These are phyloP conservation scores for Pyricularia pennisetigena DNA, from an alignment of 2,329 filamentous ascomycete genomes.

Conservation along the genomic window DNA sequence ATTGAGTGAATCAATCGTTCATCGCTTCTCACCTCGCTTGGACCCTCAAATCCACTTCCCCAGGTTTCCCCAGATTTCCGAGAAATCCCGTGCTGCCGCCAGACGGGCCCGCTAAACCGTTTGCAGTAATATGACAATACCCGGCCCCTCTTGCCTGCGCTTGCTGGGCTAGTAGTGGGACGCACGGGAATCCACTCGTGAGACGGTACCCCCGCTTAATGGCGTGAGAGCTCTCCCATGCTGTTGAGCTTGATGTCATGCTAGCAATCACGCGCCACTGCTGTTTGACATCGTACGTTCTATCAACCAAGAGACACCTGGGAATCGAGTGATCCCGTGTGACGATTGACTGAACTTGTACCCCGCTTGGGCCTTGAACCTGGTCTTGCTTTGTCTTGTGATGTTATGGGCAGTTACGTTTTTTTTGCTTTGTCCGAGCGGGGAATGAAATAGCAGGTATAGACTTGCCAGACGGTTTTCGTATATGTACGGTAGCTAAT, in stretches of 20 bases:
- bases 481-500: background rate
- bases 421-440: background rate
- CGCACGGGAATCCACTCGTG: background rate
- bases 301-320: background rate
- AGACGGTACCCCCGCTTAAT: background rate
- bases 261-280: background rate
- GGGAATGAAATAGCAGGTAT: background rate
- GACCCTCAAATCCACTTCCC: background rate
- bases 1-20: background rate
- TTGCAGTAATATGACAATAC: background rate
- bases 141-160: background rate
- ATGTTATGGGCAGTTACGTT: background rate
- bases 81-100: background rate
- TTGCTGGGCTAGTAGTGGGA: background rate
- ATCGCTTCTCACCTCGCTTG: background rate
- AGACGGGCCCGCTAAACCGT: background rate
- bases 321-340: background rate
- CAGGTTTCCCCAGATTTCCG: slow-evolving; percentile 1
- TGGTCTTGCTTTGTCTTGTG: background rate
- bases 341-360: background rate
- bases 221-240: background rate
- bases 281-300: background rate
- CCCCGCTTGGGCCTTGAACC: background rate
- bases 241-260: background rate
- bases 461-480: background rate